Evolutionary conservation across 2,329 filamentous ascomycete genomes (phyloP), one percentile per base, ranked within the genome.

Genomic region (Cladophialophora yegresii): DNA sequence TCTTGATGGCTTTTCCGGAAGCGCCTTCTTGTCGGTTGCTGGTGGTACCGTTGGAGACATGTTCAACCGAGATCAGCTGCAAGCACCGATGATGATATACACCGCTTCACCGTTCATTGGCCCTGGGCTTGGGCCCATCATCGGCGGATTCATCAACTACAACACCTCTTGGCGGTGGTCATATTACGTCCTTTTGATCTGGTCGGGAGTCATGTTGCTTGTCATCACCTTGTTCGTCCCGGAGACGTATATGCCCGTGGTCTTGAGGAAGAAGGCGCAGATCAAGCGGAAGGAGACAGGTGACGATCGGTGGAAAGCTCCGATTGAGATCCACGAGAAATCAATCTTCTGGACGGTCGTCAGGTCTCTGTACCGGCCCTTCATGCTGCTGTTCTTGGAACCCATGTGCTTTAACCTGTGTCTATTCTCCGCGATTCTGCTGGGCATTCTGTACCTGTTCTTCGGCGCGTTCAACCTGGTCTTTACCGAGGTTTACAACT

Each of bases 101-200:
- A 84, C 87, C 1, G 77, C 86, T 7, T 82, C 84, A 1, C 88
- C 87, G 0, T 89, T 90, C 69, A 75, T 88, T 26, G 87, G 90
- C 50, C 84, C 63, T 5, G 67, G 65, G 16, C 28, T 71, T 20
- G 71, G 70, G 10, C 71, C 71, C 2, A 61, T 72, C 3, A 63
- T 70, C 23, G 70, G 71, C 20, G 67, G 68, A 9, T 71, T 93
- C 77, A 91, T 95, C 77, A 92, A 92, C 73, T 85, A 87, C 71
- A 84, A 88, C 69, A 81, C 81, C 3, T 77, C 81, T 64, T 95
- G 91, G 87, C 78, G 89, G 57, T 92, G 89, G 89, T 89, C 87
- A 0, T 91, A 92, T 77, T 95, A 91, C 71, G 81, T 91, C 2
- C 78, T 93, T 64, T 77, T 93, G 61, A 92, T 95, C 61, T 93